Evolutionary conservation across 495 filamentous ascomycete genomes (phyloP).

Genomic region (Elasticomyces elasticus): DNA sequence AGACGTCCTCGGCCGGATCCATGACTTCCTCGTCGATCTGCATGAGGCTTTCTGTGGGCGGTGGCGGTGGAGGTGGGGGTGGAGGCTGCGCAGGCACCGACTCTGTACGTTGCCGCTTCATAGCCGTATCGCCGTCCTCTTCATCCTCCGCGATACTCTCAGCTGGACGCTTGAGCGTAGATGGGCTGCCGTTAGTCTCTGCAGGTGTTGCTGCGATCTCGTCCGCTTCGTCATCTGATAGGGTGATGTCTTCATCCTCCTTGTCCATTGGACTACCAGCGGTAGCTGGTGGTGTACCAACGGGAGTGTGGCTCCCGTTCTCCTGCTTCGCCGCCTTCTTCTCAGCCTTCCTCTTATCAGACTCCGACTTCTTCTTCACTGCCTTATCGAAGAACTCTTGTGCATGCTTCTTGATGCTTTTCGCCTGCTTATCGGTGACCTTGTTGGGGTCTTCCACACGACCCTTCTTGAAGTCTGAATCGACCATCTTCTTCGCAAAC

Average conservation of each 20-base stretch:
- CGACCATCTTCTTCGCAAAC: slow-evolving; percentile 72
- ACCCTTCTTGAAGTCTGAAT: slow-evolving; percentile 77
- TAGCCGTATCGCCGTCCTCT: slow-evolving; percentile 22
- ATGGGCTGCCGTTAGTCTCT: slow-evolving; percentile 21
- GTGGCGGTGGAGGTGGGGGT: slow-evolving; percentile 39
- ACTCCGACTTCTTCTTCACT: slow-evolving; percentile 57
- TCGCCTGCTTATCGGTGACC: slow-evolving; percentile 66
- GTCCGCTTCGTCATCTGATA: slow-evolving; percentile 34
- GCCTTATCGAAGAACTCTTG: slow-evolving; percentile 80
- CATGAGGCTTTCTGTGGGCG: slow-evolving; percentile 23
- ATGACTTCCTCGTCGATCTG: slow-evolving; percentile 10
- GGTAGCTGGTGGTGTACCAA: slow-evolving; percentile 18
- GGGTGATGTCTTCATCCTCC: slow-evolving; percentile 18
- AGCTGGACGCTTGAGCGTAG: slow-evolving; percentile 55
- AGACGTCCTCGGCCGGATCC: slow-evolving; percentile 12
- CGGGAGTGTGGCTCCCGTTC: slow-evolving; percentile 25
- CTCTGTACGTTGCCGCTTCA: slow-evolving; percentile 30
- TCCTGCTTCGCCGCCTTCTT: slow-evolving; percentile 34
- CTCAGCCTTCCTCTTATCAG: slow-evolving; percentile 56
- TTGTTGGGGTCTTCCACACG: slow-evolving; percentile 74
- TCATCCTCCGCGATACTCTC: slow-evolving; percentile 24
- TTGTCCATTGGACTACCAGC: slow-evolving; percentile 17
- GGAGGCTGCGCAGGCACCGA: slow-evolving; percentile 29
- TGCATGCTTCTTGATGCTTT: slow-evolving; percentile 70
- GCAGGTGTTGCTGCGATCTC: slow-evolving; percentile 32